These are phyloP conservation scores for Escallonia rubra DNA, from an alignment of 129 eudicot genomes.

Conservation along the genomic window DNA sequence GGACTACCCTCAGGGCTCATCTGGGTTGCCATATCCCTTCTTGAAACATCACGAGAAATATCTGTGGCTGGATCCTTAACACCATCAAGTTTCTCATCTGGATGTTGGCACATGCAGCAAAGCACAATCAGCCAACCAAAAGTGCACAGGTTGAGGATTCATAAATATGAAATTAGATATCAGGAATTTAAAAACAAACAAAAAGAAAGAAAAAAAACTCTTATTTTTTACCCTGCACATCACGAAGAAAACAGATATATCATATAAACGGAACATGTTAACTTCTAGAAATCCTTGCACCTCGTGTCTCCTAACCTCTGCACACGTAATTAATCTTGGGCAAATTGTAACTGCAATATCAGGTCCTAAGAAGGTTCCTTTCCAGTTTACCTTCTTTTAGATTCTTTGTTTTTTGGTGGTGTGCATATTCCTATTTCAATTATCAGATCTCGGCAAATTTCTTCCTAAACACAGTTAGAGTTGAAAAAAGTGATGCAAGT, in stretches of 20 bases:
- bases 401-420: neutral
- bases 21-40: slow-evolving; percentile 98
- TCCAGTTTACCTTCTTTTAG: neutral
- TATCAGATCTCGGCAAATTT: too few species aligned
- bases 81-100: slow-evolving; percentile 49
- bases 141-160: neutral
- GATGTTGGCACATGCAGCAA: slow-evolving; percentile 9
- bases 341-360: neutral
- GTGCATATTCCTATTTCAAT: too few species aligned
- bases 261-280: too few species aligned
- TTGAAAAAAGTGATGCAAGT: neutral
- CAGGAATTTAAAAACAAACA: neutral
- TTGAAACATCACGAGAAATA: slow-evolving; percentile 55
- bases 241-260: neutral
- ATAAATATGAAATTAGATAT: neutral
- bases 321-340: neutral
- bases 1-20: slow-evolving; percentile 89
- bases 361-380: neutral
- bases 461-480: too few species aligned
- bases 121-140: slow-evolving; percentile 6
- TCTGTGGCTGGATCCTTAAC: slow-evolving; percentile 27
- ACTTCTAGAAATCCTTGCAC: neutral
- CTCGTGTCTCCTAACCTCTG: neutral
- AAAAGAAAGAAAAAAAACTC: neutral
- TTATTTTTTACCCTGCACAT: too few species aligned